Conservation (phyloP, 176 grass and related monocot species). For the Lolium perenne region DNA sequence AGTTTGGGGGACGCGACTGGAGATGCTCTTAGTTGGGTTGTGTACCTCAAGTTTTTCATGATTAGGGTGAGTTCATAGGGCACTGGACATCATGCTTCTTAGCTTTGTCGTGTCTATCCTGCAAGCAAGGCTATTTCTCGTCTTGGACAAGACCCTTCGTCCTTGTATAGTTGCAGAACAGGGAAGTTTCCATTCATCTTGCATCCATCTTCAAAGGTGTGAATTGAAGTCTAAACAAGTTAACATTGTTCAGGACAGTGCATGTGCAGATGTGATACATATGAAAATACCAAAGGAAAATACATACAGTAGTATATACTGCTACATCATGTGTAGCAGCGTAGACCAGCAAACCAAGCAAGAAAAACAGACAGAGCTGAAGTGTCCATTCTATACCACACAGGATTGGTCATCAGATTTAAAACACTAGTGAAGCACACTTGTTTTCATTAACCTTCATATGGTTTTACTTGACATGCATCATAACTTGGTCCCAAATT, state of each 20-base stretch:
- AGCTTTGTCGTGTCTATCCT: neutral
- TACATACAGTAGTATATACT: too few species aligned
- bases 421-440: neutral
- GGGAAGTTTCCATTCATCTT: neutral
- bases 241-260: neutral
- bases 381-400: neutral
- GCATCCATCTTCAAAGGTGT: neutral
- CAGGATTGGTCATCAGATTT: neutral
- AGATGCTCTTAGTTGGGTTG: too few species aligned
- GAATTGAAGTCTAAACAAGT: neutral
- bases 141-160: neutral
- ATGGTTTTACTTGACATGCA: neutral
- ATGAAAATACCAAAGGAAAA: neutral
- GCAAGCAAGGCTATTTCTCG: neutral
- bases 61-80: neutral
- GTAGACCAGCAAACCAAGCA: neutral
- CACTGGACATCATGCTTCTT: too few species aligned
- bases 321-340: too few species aligned
- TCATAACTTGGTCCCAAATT: neutral
- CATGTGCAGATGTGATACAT: neutral
- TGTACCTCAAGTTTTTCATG: neutral
- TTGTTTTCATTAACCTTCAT: neutral
- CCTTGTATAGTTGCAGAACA: neutral
- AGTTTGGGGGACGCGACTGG: too few species aligned
- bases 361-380: neutral